These are phyloP conservation scores for Xylaria cubensis DNA, from an alignment of 495 filamentous ascomycete genomes.

Conservation along the genomic window DNA sequence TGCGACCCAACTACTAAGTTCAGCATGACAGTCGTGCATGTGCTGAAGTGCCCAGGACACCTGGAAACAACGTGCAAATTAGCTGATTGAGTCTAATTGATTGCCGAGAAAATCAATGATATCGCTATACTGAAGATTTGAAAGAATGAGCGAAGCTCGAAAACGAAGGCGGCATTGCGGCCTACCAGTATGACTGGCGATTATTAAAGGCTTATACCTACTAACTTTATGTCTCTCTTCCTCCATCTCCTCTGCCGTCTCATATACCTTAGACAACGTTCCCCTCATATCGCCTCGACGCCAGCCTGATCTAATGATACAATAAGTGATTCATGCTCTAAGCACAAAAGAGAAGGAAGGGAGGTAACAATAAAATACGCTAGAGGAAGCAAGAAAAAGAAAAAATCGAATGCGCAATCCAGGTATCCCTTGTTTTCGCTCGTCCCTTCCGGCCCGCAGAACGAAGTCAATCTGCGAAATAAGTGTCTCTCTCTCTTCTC, in stretches of 20 bases:
- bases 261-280: background rate
- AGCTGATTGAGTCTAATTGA: background rate
- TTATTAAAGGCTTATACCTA: constrained; percentile 9
- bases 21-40: background rate
- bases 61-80: background rate
- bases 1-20: background rate
- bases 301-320: constrained; percentile 8
- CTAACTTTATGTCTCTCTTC: no score
- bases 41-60: no score
- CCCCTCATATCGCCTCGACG: background rate
- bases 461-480: constrained; percentile 8
- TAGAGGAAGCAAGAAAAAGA: background rate
- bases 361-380: background rate
- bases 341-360: constrained; percentile 19
- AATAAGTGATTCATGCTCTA: constrained; percentile 7
- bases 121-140: no score
- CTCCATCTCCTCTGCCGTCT: background rate
- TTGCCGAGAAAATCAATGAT: background rate
- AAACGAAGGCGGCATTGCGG: background rate
- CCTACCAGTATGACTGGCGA: constrained; percentile 2
- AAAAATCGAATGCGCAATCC: background rate
- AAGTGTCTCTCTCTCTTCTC: background rate
- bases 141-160: background rate
- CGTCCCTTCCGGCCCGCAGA: constrained; percentile 11
- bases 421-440: background rate